Evolutionary conservation across 805 yeast species (phyloP).

Genomic region (Yamadazyma phyllophila): DNA sequence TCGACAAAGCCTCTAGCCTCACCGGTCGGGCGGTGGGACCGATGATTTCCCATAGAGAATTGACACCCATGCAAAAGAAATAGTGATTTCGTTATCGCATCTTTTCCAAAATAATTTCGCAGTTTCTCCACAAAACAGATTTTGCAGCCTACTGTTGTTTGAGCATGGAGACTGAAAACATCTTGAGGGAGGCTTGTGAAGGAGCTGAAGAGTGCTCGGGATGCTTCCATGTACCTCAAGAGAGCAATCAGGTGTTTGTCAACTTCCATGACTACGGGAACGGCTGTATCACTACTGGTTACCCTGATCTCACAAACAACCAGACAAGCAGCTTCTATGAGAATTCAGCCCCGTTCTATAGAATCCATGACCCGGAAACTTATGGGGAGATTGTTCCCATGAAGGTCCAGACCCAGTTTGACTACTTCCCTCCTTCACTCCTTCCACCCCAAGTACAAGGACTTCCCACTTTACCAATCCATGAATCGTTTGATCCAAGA

Average conservation of each 20-base stretch:
- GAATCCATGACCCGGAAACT: neutral
- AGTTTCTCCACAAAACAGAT: constrained; percentile 1
- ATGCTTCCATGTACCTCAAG: neutral
- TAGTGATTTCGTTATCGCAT: neutral
- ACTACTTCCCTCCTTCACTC: neutral
- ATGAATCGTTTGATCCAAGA: constrained; percentile 51
- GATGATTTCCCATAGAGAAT: constrained; percentile 87
- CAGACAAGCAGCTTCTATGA: neutral
- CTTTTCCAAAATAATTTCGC: neutral
- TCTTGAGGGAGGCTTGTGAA: neutral
- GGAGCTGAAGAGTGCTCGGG: neutral
- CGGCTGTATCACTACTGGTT: neutral
- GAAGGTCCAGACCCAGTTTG: too few relatives aligned
- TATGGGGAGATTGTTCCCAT: neutral
- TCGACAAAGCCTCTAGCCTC: constrained; percentile 75
- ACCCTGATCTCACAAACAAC: neutral
- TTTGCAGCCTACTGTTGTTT: constrained; percentile 4
- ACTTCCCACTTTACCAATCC: neutral
- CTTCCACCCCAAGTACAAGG: neutral
- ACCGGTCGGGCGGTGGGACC: constrained; percentile 92
- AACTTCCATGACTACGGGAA: neutral
- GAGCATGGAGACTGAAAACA: neutral
- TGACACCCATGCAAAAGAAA: constrained; percentile 79
- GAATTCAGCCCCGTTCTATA: neutral
- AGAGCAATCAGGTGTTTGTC: neutral